A percentile compares a stretch with the other conserved stretches of the same genome.
These are phyloP conservation scores for Vishniacozyma victoriae DNA, from an alignment of 768 basidiomycete genomes.

Conservation along the genomic window DNA sequence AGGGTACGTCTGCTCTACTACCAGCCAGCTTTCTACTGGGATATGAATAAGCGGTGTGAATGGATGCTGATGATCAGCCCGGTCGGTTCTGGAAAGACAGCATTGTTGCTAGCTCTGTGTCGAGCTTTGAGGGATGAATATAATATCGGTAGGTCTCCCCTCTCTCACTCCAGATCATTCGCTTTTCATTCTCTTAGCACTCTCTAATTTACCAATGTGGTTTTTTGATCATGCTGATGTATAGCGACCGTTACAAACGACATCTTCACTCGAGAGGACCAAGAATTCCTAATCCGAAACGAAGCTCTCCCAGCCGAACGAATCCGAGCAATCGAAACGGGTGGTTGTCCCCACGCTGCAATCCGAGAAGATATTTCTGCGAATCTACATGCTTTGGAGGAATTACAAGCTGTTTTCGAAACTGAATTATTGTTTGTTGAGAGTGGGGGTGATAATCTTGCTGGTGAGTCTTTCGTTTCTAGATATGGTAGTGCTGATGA, in stretches of 20 bases:
- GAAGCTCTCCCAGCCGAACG: slow-evolving; percentile 72
- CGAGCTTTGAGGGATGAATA: slow-evolving; percentile 69
- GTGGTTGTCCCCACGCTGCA: slow-evolving; percentile 93
- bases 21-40: background rate
- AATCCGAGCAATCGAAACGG: slow-evolving; percentile 95
- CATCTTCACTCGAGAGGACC: slow-evolving; percentile 98
- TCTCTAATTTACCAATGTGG: background rate
- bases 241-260: slow-evolving; percentile 96
- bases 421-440: slow-evolving; percentile 92
- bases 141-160: slow-evolving; percentile 69
- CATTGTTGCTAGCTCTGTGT: slow-evolving; percentile 84
- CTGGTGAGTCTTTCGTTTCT: slow-evolving; percentile 48
- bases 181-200: background rate
- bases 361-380: slow-evolving; percentile 98
- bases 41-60: background rate
- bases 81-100: slow-evolving; percentile 97
- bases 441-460: slow-evolving; percentile 93
- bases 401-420: slow-evolving; percentile 79
- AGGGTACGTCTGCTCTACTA: slow-evolving; percentile 57
- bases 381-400: slow-evolving; percentile 92
- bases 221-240: background rate
- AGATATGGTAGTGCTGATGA: background rate
- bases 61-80: slow-evolving; percentile 55
- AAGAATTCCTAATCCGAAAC: slow-evolving; percentile 92
- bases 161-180: background rate